Conservation (phyloP, 768 basidiomycete species). For the Guyanaporus albipodus region DNA sequence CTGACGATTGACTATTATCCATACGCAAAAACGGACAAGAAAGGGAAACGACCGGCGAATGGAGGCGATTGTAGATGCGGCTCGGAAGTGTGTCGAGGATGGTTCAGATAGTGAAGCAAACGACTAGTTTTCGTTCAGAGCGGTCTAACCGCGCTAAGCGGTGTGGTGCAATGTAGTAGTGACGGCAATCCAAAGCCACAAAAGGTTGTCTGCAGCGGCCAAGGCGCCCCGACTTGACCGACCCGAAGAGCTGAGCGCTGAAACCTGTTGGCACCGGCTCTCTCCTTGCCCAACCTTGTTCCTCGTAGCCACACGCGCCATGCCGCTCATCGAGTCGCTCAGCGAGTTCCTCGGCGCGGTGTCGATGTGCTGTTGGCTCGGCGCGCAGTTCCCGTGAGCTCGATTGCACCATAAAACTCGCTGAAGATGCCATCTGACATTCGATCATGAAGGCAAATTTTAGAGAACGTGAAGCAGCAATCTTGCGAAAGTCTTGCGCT, state of each 20-base stretch:
- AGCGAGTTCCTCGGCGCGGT: conserved; percentile 67
- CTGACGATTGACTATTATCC: conserved; percentile 68
- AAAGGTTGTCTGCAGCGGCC: too few species aligned
- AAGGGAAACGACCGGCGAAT: conserved; percentile 26
- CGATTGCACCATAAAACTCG: conserved; percentile 8
- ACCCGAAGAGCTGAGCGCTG: too few species aligned
- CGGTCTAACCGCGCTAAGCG: neutral
- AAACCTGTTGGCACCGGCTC: too few species aligned
- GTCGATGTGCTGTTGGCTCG: conserved; percentile 78
- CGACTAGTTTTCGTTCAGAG: neutral
- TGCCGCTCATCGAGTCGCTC: conserved; percentile 28
- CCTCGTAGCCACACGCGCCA: too few species aligned
- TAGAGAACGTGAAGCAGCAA: conserved; percentile 70
- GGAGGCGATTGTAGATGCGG: conserved; percentile 37
- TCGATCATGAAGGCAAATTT: conserved; percentile 57
- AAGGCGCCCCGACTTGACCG: too few species aligned
- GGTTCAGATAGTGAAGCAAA: conserved; percentile 23
- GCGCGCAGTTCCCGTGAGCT: conserved; percentile 86
- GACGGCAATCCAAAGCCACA: too few species aligned
- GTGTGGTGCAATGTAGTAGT: too few species aligned
- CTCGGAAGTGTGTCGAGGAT: conserved; percentile 35
- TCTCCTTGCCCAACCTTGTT: too few species aligned
- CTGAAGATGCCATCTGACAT: conserved; percentile 11
- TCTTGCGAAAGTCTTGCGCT: conserved; percentile 90
- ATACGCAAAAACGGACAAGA: conserved; percentile 24